Evolutionary conservation across 108 stramenopile species (phyloP).

Genomic region (Fistulifera solaris): DNA sequence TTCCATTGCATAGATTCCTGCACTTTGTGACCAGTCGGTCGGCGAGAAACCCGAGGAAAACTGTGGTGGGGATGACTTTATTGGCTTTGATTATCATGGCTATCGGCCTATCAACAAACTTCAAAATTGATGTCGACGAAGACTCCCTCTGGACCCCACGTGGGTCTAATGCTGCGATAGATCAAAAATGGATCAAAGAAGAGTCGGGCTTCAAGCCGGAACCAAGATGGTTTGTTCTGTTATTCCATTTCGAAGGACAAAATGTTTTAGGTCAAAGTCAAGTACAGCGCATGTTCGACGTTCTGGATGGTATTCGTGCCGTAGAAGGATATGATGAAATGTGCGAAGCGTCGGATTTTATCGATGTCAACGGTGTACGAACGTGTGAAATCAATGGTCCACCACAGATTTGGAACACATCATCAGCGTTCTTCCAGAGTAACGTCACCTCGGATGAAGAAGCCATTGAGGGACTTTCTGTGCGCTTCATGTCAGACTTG

Average conservation of each 20-base stretch:
- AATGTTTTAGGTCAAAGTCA: constrained; percentile 9
- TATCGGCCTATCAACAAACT: constrained; percentile 20
- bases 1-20: not conserved
- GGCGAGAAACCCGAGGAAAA: constrained; percentile 7
- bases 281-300: constrained; percentile 8
- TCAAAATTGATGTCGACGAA: constrained; percentile 15
- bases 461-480: constrained; percentile 8
- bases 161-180: not conserved
- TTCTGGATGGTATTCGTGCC: constrained; percentile 9
- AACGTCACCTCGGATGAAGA: not conserved
- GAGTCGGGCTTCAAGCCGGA: not conserved
- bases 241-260: constrained; percentile 10
- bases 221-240: constrained; percentile 4
- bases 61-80: not conserved
- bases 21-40: not conserved
- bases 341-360: constrained; percentile 2
- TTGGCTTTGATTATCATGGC: constrained; percentile 7
- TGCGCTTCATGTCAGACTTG: constrained; percentile 3
- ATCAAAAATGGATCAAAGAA: constrained; percentile 15
- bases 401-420: constrained; percentile 12
- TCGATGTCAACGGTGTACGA: constrained; percentile 1
- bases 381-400: constrained; percentile 11
- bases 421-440: constrained; percentile 4
- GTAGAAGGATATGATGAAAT: constrained; percentile 9
- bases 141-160: constrained; percentile 15